Evolutionary conservation across 371 early-diverging fungal genomes (phyloP).

Genomic region (Actinomucor elegans): DNA sequence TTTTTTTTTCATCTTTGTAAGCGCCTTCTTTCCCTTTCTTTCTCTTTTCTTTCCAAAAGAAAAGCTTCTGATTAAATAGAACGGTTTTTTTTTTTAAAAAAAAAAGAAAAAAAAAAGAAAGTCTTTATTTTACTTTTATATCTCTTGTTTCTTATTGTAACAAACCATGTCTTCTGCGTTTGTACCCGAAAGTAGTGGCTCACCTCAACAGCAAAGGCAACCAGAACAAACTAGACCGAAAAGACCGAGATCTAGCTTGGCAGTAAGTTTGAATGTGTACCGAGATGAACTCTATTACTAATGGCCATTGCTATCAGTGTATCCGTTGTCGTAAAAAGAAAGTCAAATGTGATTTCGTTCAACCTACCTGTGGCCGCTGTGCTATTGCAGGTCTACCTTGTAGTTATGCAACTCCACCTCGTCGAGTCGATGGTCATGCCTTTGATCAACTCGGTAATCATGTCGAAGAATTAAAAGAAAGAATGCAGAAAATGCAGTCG

Average conservation of each 20-base stretch:
- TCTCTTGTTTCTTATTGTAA: no score
- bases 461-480: constrained; percentile 49
- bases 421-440: constrained; percentile 59
- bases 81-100: no score
- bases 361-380: constrained; percentile 64
- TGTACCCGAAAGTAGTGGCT: constrained; percentile 28
- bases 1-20: no score
- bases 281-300: no score
- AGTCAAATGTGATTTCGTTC: constrained; percentile 65
- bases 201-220: constrained; percentile 35
- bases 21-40: no score
- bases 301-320: constrained; percentile 26
- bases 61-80: no score
- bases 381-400: constrained; percentile 50
- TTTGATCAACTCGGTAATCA: constrained; percentile 55
- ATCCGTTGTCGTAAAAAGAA: constrained; percentile 63
- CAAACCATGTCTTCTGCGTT: constrained; percentile 46
- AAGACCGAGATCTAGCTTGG: constrained; percentile 47
- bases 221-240: constrained; percentile 46
- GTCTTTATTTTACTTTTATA: no score
- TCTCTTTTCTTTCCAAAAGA: no score
- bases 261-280: constrained; percentile 30
- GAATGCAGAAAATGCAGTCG: constrained; percentile 49
- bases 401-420: constrained; percentile 52
- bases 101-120: no score